Percentiles rank a stretch among this genome's conserved stretches.
phyloP scores from a whole-genome alignment of 768 basidiomycete species.

The Rhizopogon sp. region DNA sequence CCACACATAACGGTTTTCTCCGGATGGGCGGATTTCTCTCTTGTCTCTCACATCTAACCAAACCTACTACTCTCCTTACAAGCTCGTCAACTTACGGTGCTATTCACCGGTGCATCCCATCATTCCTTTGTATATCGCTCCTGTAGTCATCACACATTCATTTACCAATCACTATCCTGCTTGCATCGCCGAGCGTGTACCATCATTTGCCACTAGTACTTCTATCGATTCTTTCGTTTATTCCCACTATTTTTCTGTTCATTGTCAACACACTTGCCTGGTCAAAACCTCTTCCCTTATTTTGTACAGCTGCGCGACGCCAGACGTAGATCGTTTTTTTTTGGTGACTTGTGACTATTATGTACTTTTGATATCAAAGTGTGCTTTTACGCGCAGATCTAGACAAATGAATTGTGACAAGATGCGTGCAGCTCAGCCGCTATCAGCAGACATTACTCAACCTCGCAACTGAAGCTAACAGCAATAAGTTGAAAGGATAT shows the following conservation, averaged over 20 bases:
- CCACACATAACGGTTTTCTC: neutral
- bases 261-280: neutral
- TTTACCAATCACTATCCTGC: neutral
- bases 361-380: too few species aligned
- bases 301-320: neutral
- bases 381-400: too few species aligned
- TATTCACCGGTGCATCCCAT: neutral
- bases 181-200: neutral
- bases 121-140: neutral
- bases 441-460: too few species aligned
- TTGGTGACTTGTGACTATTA: too few species aligned
- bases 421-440: too few species aligned
- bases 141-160: constrained; percentile 1
- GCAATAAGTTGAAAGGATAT: too few species aligned
- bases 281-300: neutral
- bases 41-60: neutral
- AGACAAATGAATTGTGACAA: too few species aligned
- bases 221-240: neutral
- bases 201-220: neutral
- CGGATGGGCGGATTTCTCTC: constrained; percentile 3
- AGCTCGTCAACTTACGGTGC: neutral
- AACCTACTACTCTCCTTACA: constrained; percentile 1
- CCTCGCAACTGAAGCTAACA: too few species aligned
- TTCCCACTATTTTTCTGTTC: neutral
- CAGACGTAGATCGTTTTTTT: too few species aligned